Evolutionary conservation across 176 grass and related monocot species (phyloP).

Genomic region (Zoysia pacifica): DNA sequence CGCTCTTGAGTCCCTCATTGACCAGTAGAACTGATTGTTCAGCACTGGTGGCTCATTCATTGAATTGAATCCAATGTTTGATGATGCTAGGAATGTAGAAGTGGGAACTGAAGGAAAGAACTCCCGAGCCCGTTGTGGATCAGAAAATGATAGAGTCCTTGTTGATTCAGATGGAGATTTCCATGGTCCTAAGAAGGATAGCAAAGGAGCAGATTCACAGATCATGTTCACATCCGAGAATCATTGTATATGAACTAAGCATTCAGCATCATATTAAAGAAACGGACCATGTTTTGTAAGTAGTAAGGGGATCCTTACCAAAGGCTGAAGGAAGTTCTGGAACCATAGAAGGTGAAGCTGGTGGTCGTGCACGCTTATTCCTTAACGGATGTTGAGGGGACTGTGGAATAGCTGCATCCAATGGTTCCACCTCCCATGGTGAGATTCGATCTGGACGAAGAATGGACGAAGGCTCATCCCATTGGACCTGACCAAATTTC

Average conservation of each 20-base stretch:
- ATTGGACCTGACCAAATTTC: constrained; percentile 73
- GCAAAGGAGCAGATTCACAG: constrained; percentile 24
- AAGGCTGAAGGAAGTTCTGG: constrained; percentile 56
- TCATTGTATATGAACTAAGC: constrained; percentile 24
- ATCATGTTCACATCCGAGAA: constrained; percentile 7
- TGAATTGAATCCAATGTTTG: constrained; percentile 49
- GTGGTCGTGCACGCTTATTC: constrained; percentile 69
- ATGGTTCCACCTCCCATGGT: constrained; percentile 86
- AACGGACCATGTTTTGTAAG: constrained; percentile 20
- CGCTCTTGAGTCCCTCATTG: constrained; percentile 48
- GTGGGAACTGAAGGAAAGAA: constrained; percentile 48
- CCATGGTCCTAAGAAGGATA: constrained; percentile 68
- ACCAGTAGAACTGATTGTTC: constrained; percentile 53
- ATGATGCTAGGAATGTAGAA: constrained; percentile 44
- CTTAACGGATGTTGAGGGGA: constrained; percentile 54
- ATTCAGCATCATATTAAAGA: constrained; percentile 10
- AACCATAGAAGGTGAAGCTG: constrained; percentile 53
- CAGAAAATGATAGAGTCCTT: constrained; percentile 64
- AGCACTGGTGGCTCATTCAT: constrained; percentile 39
- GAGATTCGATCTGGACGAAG: constrained; percentile 78
- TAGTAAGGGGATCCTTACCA: constrained; percentile 46
- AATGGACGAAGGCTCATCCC: constrained; percentile 88
- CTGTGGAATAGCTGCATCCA: constrained; percentile 57
- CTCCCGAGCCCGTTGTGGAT: constrained; percentile 42
- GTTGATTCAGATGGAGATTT: constrained; percentile 56